Percentiles rank a stretch among this genome's conserved stretches.
Evolutionary conservation across 768 basidiomycete species (phyloP).

Genomic region (Lentinus brumalis): DNA sequence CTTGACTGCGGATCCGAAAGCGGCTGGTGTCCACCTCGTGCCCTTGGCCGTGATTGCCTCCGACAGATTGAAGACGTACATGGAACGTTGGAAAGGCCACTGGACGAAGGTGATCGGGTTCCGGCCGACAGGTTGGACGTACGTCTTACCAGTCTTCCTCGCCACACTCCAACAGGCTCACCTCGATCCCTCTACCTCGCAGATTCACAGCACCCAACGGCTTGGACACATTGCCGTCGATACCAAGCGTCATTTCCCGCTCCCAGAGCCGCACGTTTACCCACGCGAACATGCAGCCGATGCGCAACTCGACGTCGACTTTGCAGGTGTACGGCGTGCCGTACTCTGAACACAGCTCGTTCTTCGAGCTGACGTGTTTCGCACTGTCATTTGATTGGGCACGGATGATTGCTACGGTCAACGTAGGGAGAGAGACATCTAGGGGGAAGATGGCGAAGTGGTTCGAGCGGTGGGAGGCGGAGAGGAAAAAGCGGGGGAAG

Average conservation of each 20-base stretch:
- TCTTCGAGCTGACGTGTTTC: slow-evolving; percentile 94
- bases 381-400: slow-evolving; percentile 85
- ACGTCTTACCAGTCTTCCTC: slow-evolving; percentile 32
- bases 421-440: slow-evolving; percentile 72
- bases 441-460: slow-evolving; percentile 87
- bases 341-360: slow-evolving; percentile 96
- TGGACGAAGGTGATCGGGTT: slow-evolving; percentile 81
- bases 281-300: slow-evolving; percentile 63
- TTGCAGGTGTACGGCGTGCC: slow-evolving; percentile 81
- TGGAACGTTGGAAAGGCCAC: slow-evolving; percentile 68
- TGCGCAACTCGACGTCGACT: slow-evolving; percentile 67
- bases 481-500: slow-evolving; percentile 61
- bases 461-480: slow-evolving; percentile 87
- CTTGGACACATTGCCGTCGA: slow-evolving; percentile 58
- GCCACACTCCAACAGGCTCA: neutral
- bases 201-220: slow-evolving; percentile 73
- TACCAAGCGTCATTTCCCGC: slow-evolving; percentile 67
- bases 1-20: slow-evolving; percentile 73
- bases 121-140: slow-evolving; percentile 97
- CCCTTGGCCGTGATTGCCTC: slow-evolving; percentile 74
- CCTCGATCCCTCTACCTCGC: neutral
- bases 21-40: slow-evolving; percentile 83
- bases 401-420: slow-evolving; percentile 95
- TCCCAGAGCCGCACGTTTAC: slow-evolving; percentile 72
- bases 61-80: slow-evolving; percentile 77